These are phyloP conservation scores for Aspergillus bertholletiae DNA, from an alignment of 495 filamentous ascomycete genomes.

Conservation along the genomic window DNA sequence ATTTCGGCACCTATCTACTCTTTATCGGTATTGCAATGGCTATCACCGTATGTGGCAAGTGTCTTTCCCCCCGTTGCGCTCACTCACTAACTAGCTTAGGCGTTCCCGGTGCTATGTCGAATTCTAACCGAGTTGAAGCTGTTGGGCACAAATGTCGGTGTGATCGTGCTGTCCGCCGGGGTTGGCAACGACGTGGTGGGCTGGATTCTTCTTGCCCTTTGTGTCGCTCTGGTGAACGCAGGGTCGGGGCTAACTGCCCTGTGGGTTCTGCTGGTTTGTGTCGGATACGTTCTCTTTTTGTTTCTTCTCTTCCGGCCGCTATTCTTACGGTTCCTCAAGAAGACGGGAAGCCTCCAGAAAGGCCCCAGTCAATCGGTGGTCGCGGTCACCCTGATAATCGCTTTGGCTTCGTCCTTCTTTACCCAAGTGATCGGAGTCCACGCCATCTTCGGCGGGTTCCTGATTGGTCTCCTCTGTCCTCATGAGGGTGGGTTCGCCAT, in stretches of 20 bases:
- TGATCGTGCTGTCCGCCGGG: constrained; percentile 88
- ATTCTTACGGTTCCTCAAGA: constrained; percentile 71
- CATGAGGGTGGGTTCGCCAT: constrained; percentile 94
- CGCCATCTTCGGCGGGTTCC: constrained; percentile 85
- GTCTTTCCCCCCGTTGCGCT: neutral
- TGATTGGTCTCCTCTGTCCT: constrained; percentile 88
- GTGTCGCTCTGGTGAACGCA: constrained; percentile 91
- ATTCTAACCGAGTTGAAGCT: constrained; percentile 93
- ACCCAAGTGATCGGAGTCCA: constrained; percentile 91
- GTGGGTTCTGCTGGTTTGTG: constrained; percentile 74
- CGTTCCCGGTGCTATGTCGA: constrained; percentile 92
- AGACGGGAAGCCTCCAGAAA: constrained; percentile 77
- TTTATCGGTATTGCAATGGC: constrained; percentile 95
- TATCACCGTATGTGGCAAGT: constrained; percentile 61
- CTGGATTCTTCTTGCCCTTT: constrained; percentile 92
- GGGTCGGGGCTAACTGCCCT: constrained; percentile 79
- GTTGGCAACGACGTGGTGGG: constrained; percentile 95
- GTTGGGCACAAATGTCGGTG: constrained; percentile 77
- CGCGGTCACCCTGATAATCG: constrained; percentile 74
- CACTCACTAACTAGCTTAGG: constrained; percentile 33
- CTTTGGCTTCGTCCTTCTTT: constrained; percentile 85
- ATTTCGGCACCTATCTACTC: constrained; percentile 80
- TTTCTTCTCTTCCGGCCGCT: constrained; percentile 70
- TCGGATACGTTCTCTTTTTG: constrained; percentile 77
- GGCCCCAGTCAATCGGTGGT: constrained; percentile 88